Base-by-base conservation (phyloP, 2,329 filamentous ascomycete species). In the Neofusicoccum kwambonambiense region DNA sequence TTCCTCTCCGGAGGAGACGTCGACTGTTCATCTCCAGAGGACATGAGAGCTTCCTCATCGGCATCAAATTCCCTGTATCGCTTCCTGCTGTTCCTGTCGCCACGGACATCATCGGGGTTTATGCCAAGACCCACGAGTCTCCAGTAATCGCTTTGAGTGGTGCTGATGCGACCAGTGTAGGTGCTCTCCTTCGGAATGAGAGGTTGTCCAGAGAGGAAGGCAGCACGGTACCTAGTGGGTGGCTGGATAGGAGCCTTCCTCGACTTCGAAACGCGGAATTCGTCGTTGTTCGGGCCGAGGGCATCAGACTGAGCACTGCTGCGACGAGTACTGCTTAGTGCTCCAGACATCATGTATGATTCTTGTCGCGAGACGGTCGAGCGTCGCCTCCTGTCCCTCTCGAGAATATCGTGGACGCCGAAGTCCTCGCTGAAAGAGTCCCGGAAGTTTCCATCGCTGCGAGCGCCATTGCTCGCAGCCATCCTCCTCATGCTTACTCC, bases 81-180 rank as follows among this genome's bases (percentile, higher is more conserved):
- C 67, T 75, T 77, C 42, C 39, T 58, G 66, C 67, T 72, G 11
- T 73, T 73, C 27, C 27, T 45, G 31, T 47, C 56, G n/a, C 54
- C 35, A 39, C 58, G 27, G 27, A 65, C 37, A 17, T 65, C 64
- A n/a, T 64, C 62, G n/a, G 76, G 74, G 64, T 81, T 77, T 51
- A 84, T 72, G 8, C 83, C 83, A 69, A 80, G 72, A 1, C 82
- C 81, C 62, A 82, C 81, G 35, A 84, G 74, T 49, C 77, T 74
- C 74, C 85, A 86, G 71, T 83, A 86, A 58, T 81, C 80, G 0
- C 81, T 80, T 34, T 79, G 76, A 0, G 82, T 84, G 3, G 78
- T 79, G 69, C 81, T 80, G 45, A 77, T 70, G 42, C 72, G 70
- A 34, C 70, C 68, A 41, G 68, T 71, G 3, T 68, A 68, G 22